These are phyloP conservation scores for Vigna nakashimae DNA, from an alignment of 306 rosid species.

Conservation along the genomic window DNA sequence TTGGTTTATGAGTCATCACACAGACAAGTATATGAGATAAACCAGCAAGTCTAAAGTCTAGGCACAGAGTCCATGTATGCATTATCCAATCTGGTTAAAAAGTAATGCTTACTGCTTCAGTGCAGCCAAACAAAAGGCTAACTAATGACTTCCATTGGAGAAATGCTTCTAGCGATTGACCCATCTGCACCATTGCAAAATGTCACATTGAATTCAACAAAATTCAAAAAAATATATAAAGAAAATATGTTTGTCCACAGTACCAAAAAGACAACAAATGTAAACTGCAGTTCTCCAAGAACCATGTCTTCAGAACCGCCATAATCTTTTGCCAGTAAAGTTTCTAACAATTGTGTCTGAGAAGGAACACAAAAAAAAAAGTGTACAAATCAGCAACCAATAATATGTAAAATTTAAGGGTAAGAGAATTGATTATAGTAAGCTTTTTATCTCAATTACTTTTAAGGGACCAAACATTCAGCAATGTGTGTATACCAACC, in stretches of 20 bases:
- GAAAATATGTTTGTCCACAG: constrained; percentile 13
- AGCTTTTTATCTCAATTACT: neutral
- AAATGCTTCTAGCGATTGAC: constrained; percentile 95
- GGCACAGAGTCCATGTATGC: constrained; percentile 28
- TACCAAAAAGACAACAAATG: constrained; percentile 86
- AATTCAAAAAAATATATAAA: constrained; percentile 21
- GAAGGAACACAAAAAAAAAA: constrained; percentile 27
- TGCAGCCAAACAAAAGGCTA: constrained; percentile 84
- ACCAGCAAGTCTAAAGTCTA: constrained; percentile 8
- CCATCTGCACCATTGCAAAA: constrained; percentile 70
- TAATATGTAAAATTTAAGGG: constrained; percentile 5
- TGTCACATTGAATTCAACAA: constrained; percentile 36
- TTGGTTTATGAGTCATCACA: neutral
- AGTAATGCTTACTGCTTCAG: constrained; percentile 78
- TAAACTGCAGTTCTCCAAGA: constrained; percentile 92
- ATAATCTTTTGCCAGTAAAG: constrained; percentile 67
- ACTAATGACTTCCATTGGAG: constrained; percentile 87
- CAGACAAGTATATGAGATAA: constrained; percentile 26
- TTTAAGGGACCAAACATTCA: constrained; percentile 20
- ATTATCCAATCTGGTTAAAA: constrained; percentile 37
- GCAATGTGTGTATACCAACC: constrained; percentile 47
- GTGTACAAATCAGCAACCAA: constrained; percentile 32
- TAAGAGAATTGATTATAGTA: constrained; percentile 21
- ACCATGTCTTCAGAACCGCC: constrained; percentile 84
- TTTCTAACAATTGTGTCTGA: constrained; percentile 83